Evolutionary conservation across 2,329 filamentous ascomycete species (phyloP).

Genomic region (Aspergillus ustus): DNA sequence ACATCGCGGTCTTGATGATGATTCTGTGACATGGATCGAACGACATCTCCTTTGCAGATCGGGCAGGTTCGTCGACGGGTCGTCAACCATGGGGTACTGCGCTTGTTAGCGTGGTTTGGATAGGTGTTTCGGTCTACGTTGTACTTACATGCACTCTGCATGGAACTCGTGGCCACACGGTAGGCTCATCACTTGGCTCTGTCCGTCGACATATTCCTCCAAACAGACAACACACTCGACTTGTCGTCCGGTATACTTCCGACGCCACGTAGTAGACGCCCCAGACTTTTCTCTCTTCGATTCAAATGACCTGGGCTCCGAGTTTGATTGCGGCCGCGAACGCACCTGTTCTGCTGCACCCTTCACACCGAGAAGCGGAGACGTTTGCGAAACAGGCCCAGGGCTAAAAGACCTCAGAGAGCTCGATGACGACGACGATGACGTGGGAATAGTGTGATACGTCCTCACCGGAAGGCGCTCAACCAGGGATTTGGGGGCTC

Average conservation of each 20-base stretch:
- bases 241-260: constrained; percentile 66
- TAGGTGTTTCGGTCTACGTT: neutral
- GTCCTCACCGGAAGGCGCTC: constrained; percentile 93
- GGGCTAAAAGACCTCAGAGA: constrained; percentile 66
- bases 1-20: constrained; percentile 32
- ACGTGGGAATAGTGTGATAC: constrained; percentile 79
- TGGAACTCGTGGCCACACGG: constrained; percentile 99
- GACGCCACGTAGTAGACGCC: constrained; percentile 49
- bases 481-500: constrained; percentile 95
- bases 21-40: constrained; percentile 63
- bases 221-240: constrained; percentile 95
- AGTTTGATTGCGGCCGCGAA: constrained; percentile 43
- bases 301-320: constrained; percentile 32
- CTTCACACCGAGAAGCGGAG: constrained; percentile 68
- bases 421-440: constrained; percentile 62
- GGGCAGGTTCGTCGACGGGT: constrained; percentile 95
- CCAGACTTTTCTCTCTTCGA: constrained; percentile 52
- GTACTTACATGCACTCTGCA: constrained; percentile 93
- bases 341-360: constrained; percentile 34
- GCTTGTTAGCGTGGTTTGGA: constrained; percentile 23
- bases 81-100: constrained; percentile 92
- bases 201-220: constrained; percentile 93
- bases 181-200: constrained; percentile 94
- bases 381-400: constrained; percentile 70
- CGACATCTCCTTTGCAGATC: constrained; percentile 97